These are phyloP conservation scores for Cytospora piceae DNA, from an alignment of 2,329 filamentous ascomycete species.

Conservation along the genomic window DNA sequence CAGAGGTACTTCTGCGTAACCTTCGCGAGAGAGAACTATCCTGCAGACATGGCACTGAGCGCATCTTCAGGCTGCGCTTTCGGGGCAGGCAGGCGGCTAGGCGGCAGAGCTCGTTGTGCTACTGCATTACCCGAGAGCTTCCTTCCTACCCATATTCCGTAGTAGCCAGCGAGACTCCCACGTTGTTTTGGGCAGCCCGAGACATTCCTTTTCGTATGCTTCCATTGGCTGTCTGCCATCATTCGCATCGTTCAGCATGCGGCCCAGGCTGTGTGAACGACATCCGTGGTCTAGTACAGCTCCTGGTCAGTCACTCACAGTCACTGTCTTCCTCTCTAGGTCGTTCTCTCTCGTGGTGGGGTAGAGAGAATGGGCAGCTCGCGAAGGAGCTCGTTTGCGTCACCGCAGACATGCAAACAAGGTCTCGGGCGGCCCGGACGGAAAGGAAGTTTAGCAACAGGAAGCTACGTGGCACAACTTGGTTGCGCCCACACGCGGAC, in stretches of 20 bases:
- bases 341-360: background rate
- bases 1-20: background rate
- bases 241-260: background rate
- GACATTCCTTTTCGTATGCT: background rate
- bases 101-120: no score
- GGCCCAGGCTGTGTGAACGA: background rate
- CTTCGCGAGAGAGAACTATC: no score
- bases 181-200: background rate
- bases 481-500: background rate
- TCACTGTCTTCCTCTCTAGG: background rate
- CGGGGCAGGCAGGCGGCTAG: no score
- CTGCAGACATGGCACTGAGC: no score
- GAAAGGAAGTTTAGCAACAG: background rate
- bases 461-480: background rate
- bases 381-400: background rate
- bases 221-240: background rate
- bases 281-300: background rate
- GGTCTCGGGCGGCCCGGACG: background rate
- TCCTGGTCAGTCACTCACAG: background rate
- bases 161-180: no score
- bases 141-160: no score
- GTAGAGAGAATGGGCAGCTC: background rate
- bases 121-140: no score
- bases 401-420: background rate
- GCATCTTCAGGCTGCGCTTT: no score